Evolutionary conservation across 2,329 filamentous ascomycete species (phyloP).

Genomic region (Colletotrichum destructivum): DNA sequence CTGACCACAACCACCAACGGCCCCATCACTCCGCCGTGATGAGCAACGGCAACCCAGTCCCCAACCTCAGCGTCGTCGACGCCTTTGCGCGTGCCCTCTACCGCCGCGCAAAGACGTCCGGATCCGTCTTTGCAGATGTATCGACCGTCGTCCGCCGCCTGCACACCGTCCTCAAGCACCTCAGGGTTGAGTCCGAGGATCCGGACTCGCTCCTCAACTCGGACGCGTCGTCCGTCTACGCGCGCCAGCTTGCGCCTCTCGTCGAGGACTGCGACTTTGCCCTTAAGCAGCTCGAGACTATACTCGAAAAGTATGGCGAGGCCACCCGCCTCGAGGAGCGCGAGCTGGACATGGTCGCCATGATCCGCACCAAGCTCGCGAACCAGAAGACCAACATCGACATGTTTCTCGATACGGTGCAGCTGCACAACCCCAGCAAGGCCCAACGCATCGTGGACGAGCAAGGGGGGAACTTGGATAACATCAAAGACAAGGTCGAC

Average conservation of each 20-base stretch:
- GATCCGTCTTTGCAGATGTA: constrained; percentile 65
- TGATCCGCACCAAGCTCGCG: constrained; percentile 63
- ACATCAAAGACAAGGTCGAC: constrained; percentile 74
- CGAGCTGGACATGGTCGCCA: constrained; percentile 57
- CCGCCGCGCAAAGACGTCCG: constrained; percentile 65
- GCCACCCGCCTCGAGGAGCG: constrained; percentile 47
- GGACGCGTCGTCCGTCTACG: constrained; percentile 58
- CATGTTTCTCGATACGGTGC: constrained; percentile 71
- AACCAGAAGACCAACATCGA: constrained; percentile 69
- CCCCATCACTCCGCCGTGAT: constrained; percentile 46
- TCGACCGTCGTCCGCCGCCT: constrained; percentile 66
- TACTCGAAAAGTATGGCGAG: constrained; percentile 64
- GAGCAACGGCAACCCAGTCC: constrained; percentile 51
- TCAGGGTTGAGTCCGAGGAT: constrained; percentile 71
- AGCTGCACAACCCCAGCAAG: constrained; percentile 65
- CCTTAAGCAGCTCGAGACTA: constrained; percentile 67
- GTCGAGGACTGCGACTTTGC: constrained; percentile 70
- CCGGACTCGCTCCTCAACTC: constrained; percentile 69
- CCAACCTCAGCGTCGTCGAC: constrained; percentile 70
- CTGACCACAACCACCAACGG: constrained; percentile 32
- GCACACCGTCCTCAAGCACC: constrained; percentile 69
- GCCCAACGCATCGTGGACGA: constrained; percentile 51
- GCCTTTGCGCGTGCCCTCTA: constrained; percentile 70
- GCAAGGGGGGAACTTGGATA: constrained; percentile 62
- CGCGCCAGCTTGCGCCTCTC: constrained; percentile 65